These are phyloP conservation scores for Penicillium sp. DNA, from an alignment of 2,329 filamentous ascomycete species.

Conservation along the genomic window DNA sequence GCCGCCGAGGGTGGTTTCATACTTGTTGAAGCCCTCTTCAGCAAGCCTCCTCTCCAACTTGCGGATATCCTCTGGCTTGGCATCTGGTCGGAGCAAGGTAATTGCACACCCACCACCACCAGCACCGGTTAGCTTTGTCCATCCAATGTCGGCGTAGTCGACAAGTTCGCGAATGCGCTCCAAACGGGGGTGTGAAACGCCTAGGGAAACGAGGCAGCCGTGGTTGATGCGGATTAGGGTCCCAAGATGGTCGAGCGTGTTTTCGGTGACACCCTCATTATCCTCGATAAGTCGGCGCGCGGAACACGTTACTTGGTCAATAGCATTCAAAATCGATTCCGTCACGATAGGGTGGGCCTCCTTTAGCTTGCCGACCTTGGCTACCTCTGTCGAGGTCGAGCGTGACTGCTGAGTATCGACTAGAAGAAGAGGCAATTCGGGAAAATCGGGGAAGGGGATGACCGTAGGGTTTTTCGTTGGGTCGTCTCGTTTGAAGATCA, in stretches of 20 bases:
- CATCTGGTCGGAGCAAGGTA: constrained; percentile 71
- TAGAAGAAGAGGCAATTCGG: constrained; percentile 81
- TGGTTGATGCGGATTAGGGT: constrained; percentile 93
- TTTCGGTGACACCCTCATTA: constrained; percentile 55
- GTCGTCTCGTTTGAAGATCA: constrained; percentile 79
- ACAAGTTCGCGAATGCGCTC: constrained; percentile 88
- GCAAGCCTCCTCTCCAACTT: constrained; percentile 62
- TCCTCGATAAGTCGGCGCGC: constrained; percentile 54
- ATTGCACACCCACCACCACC: constrained; percentile 96
- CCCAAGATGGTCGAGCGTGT: constrained; percentile 68
- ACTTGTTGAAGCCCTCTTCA: constrained; percentile 72
- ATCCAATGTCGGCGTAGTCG: constrained; percentile 83
- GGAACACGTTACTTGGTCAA: constrained; percentile 61
- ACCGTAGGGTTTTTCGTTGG: constrained; percentile 74
- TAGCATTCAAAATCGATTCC: constrained; percentile 74
- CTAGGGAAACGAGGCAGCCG: constrained; percentile 81
- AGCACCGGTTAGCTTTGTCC: constrained; percentile 95
- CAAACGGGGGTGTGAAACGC: constrained; percentile 88
- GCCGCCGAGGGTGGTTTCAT: constrained; percentile 83
- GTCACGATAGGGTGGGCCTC: constrained; percentile 70
- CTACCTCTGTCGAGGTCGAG: constrained; percentile 79
- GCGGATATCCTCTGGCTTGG: constrained; percentile 53
- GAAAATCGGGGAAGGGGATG: constrained; percentile 75
- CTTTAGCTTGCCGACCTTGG: constrained; percentile 72
- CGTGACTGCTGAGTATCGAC: constrained; percentile 86